Evolutionary conservation across 495 filamentous ascomycete species (phyloP).

Genomic region (Aspergillus nanangensis): DNA sequence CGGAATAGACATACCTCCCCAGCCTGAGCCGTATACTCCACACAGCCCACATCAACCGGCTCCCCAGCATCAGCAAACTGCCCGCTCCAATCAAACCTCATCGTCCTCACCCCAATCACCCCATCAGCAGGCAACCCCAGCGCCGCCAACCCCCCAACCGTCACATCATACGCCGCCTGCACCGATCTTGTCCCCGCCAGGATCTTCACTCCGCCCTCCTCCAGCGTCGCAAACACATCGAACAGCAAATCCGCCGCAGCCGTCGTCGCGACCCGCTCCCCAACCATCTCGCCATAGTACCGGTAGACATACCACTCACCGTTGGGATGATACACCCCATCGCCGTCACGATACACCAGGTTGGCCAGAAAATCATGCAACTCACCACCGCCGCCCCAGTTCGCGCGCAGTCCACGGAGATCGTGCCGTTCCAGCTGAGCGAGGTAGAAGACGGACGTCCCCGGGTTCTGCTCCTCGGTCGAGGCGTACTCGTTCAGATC

Average conservation of each 20-base stretch:
- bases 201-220: neutral
- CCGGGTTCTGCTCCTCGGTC: constrained; percentile 30
- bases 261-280: constrained; percentile 25
- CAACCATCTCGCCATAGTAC: constrained; percentile 40
- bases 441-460: constrained; percentile 36
- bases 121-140: no score
- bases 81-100: no score
- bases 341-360: constrained; percentile 11
- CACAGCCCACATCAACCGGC: no score
- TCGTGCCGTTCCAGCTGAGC: constrained; percentile 33
- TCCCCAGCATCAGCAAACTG: no score
- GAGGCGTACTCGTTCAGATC: constrained; percentile 43
- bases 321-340: constrained; percentile 10
- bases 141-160: no score
- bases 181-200: no score
- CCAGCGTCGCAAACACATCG: constrained; percentile 31
- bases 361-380: constrained; percentile 36
- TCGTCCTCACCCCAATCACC: no score
- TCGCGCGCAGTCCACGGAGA: constrained; percentile 33
- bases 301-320: constrained; percentile 40
- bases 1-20: no score
- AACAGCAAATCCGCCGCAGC: constrained; percentile 24
- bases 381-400: constrained; percentile 28
- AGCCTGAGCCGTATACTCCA: no score
- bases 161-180: no score